Percentiles rank a stretch among this genome's conserved stretches.
These are phyloP conservation scores for Aureobasidium musti DNA, from an alignment of 2,329 filamentous ascomycete genomes.

Conservation along the genomic window DNA sequence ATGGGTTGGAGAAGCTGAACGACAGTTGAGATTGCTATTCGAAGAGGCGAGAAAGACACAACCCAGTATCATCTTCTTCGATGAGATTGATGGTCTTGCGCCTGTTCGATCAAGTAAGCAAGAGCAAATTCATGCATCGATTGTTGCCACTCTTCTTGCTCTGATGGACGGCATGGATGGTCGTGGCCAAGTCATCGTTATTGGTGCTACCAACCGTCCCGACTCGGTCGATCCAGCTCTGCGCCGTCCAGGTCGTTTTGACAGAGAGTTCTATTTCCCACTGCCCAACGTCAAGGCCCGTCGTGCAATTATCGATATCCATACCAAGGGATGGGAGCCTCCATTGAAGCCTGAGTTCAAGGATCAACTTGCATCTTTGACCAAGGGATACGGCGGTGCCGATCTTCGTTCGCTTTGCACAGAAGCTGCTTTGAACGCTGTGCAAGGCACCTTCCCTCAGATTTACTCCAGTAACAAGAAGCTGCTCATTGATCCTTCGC, in stretches of 20 bases:
- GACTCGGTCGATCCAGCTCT: slow-evolving; percentile 97
- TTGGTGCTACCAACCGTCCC: slow-evolving; percentile 95
- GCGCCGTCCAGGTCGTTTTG: slow-evolving; percentile 88
- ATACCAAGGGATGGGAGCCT: slow-evolving; percentile 89
- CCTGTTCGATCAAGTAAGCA: slow-evolving; percentile 97
- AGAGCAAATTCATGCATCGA: slow-evolving; percentile 97
- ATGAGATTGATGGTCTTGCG: slow-evolving; percentile 95
- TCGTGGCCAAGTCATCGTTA: slow-evolving; percentile 96
- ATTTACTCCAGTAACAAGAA: slow-evolving; percentile 92
- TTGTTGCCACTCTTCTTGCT: slow-evolving; percentile 89
- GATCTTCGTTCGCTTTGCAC: slow-evolving; percentile 93
- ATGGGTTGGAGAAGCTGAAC: slow-evolving; percentile 98
- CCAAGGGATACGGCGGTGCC: slow-evolving; percentile 95
- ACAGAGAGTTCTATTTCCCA: slow-evolving; percentile 97
- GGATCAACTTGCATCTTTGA: slow-evolving; percentile 77
- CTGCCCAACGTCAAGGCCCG: slow-evolving; percentile 79
- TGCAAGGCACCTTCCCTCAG: slow-evolving; percentile 93
- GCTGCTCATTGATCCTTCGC: slow-evolving; percentile 79
- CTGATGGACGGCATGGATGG: slow-evolving; percentile 98
- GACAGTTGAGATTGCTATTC: slow-evolving; percentile 88
- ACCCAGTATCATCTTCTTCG: slow-evolving; percentile 99
- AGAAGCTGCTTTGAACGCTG: slow-evolving; percentile 91
- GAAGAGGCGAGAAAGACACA: slow-evolving; percentile 95
- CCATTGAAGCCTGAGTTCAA: slow-evolving; percentile 76
- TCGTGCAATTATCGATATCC: slow-evolving; percentile 87